A percentile compares a stretch with the other conserved stretches of the same genome.
Conservation (phyloP, 2,329 filamentous ascomycete genomes). For the Diaporthe sp. region DNA sequence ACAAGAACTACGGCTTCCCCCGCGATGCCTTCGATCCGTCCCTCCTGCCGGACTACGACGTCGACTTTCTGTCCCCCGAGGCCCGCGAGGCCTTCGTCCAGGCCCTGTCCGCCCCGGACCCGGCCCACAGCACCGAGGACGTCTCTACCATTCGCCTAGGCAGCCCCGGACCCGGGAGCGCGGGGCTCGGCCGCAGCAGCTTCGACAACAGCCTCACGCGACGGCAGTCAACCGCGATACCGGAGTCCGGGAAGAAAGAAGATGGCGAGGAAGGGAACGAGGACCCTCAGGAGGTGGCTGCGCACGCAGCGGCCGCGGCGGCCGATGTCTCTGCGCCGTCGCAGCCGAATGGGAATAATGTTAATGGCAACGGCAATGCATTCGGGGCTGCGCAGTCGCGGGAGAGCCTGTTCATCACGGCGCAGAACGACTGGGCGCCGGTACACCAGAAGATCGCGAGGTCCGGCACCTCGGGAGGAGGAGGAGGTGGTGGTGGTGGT, state of each 20-base stretch:
- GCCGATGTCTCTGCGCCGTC: conserved; percentile 49
- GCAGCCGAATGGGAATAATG: conserved; percentile 31
- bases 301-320: conserved; percentile 56
- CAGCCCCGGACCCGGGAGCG: conserved; percentile 51
- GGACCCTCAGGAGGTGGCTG: conserved; percentile 51
- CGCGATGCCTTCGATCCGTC: conserved; percentile 76
- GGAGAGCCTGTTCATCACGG: conserved; percentile 77
- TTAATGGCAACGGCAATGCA: conserved; percentile 38
- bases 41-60: conserved; percentile 82
- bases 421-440: conserved; percentile 96
- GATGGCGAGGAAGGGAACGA: conserved; percentile 47
- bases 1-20: conserved; percentile 69
- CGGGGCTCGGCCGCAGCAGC: conserved; percentile 53
- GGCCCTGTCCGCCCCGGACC: conserved; percentile 86
- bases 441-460: conserved; percentile 77
- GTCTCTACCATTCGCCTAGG: conserved; percentile 58
- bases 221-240: conserved; percentile 53
- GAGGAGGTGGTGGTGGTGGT: conserved; percentile 55
- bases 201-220: conserved; percentile 56
- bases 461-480: conserved; percentile 27
- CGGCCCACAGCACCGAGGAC: conserved; percentile 74
- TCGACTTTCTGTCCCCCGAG: conserved; percentile 80
- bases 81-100: conserved; percentile 84
- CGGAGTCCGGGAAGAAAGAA: conserved; percentile 45
- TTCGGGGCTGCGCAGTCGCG: conserved; percentile 24